Percentiles rank a stretch among this genome's conserved stretches.
Evolutionary conservation across 1,284 basidiomycete species (phyloP).

Genomic region (Athelia psychrophila): DNA sequence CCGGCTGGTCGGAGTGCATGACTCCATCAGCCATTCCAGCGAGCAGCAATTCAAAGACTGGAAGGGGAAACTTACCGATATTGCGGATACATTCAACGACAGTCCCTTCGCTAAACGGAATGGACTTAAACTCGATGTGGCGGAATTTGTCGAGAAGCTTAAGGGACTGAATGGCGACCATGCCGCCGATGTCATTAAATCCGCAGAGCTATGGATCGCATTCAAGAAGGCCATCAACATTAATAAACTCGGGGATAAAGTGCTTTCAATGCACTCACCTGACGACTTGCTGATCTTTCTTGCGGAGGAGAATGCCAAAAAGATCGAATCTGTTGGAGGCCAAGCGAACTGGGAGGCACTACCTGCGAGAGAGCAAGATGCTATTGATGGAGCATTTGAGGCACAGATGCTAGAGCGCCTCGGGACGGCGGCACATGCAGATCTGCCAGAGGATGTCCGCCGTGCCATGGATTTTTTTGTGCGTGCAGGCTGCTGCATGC

Average conservation of each 20-base stretch:
- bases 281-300: neutral
- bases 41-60: constrained; percentile 1
- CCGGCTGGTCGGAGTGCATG: neutral
- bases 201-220: neutral
- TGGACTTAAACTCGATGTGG: neutral
- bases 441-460: constrained; percentile 12
- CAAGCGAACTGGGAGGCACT: neutral
- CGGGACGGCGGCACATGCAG: constrained; percentile 6
- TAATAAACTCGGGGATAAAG: neutral
- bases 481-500: constrained; percentile 27
- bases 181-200: neutral
- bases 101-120: neutral
- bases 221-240: neutral
- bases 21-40: constrained; percentile 2
- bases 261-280: neutral
- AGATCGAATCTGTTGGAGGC: neutral
- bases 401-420: neutral
- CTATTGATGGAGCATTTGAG: neutral
- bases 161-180: neutral
- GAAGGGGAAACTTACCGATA: neutral
- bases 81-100: neutral
- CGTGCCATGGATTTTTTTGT: constrained; percentile 15
- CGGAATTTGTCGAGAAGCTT: neutral
- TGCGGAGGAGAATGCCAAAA: neutral
- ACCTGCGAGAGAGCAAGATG: neutral